Conservation (phyloP, 768 basidiomycete species). For the Royoungia palumana region DNA sequence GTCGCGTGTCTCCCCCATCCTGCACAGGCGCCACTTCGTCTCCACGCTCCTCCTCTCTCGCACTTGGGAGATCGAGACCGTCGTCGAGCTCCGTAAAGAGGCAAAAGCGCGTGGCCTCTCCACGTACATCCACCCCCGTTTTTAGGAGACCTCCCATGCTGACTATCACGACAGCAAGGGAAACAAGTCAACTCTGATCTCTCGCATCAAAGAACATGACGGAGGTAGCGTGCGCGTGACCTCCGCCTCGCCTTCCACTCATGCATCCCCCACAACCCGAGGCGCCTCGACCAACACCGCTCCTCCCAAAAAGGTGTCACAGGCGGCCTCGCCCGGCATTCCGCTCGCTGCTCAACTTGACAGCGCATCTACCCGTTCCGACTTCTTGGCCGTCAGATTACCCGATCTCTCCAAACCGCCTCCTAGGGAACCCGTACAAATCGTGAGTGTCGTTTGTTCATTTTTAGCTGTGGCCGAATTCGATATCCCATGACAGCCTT, state of each 20-base stretch:
- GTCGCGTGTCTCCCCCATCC: slow-evolving; percentile 10
- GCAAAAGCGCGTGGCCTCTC: slow-evolving; percentile 55
- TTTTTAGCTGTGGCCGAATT: slow-evolving; percentile 5
- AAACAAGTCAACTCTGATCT: slow-evolving; percentile 53
- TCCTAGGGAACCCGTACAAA: slow-evolving; percentile 46
- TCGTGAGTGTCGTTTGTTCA: slow-evolving; percentile 43
- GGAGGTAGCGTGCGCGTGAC: slow-evolving; percentile 24
- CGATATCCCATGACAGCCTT: slow-evolving; percentile 43
- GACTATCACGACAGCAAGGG: slow-evolving; percentile 43
- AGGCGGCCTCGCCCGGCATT: slow-evolving; percentile 40
- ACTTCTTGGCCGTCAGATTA: slow-evolving; percentile 48
- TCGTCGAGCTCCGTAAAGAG: slow-evolving; percentile 50
- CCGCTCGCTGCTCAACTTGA: slow-evolving; percentile 34
- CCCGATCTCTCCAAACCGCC: slow-evolving; percentile 51
- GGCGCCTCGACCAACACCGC: slow-evolving; percentile 23
- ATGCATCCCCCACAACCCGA: slow-evolving; percentile 19
- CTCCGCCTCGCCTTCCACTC: slow-evolving; percentile 1
- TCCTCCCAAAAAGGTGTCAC: slow-evolving; percentile 22
- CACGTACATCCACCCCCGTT: slow-evolving; percentile 36
- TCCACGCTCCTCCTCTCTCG: slow-evolving; percentile 56
- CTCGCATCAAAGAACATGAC: slow-evolving; percentile 54
- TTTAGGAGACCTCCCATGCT: slow-evolving; percentile 4
- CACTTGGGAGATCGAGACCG: slow-evolving; percentile 52
- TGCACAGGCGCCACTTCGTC: slow-evolving; percentile 37
- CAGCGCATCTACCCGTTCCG: slow-evolving; percentile 19